A percentile compares a stretch with the other conserved stretches of the same genome.
Evolutionary conservation across 257 asterid species (phyloP).

Genomic region (Mitragyna speciosa): DNA sequence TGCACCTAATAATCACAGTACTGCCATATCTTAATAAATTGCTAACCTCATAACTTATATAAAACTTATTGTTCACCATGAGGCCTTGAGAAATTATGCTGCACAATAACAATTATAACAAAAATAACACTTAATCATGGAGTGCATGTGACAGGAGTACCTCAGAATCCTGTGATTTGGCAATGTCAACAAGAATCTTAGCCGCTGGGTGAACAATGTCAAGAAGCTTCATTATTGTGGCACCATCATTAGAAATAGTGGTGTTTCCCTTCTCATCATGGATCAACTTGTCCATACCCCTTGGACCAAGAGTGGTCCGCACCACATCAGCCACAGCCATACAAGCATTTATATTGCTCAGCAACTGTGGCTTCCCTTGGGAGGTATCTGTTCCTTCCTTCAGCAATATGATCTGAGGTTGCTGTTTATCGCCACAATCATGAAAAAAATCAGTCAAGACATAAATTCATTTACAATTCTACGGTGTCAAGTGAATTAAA

Average conservation of each 20-base stretch:
- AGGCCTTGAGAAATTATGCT: not conserved
- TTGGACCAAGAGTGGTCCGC: slow-evolving; percentile 89
- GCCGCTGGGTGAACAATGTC: slow-evolving; percentile 99
- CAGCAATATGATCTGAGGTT: slow-evolving; percentile 96
- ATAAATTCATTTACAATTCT: not conserved
- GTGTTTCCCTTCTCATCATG: slow-evolving; percentile 98
- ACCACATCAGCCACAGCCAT: slow-evolving; percentile 88
- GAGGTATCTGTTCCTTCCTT: slow-evolving; percentile 99
- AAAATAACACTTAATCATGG: not conserved
- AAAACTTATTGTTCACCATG: too few species aligned
- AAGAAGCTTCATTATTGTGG: slow-evolving; percentile 98
- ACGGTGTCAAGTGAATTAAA: too few species aligned
- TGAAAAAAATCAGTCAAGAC: not conserved
- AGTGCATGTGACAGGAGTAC: slow-evolving; percentile 31
- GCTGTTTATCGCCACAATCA: slow-evolving; percentile 50
- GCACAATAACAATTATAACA: not conserved
- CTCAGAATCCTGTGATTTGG: slow-evolving; percentile 99
- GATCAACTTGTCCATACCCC: slow-evolving; percentile 99
- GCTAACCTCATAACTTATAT: not conserved
- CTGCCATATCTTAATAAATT: too few species aligned
- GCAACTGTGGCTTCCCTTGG: slow-evolving; percentile 91
- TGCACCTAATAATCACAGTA: not conserved
- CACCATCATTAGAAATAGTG: slow-evolving; percentile 97
- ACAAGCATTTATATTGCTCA: slow-evolving; percentile 96
- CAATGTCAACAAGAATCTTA: slow-evolving; percentile 94